Conservation (phyloP, 2,329 filamentous ascomycete genomes). For the Onygenales sp. region DNA sequence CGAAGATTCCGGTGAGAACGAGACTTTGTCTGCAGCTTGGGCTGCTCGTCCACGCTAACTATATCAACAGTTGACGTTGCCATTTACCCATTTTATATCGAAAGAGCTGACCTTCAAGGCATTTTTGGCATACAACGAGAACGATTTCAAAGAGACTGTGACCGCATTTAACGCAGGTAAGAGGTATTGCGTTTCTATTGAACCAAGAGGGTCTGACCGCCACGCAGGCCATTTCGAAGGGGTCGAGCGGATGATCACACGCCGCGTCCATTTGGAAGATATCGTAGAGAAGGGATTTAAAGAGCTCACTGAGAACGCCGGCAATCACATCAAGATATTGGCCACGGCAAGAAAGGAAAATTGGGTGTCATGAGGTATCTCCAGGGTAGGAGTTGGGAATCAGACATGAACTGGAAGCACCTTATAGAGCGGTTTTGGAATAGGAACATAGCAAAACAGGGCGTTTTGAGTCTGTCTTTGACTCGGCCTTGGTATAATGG, state of each 20-base stretch:
- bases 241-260: slow-evolving; percentile 23
- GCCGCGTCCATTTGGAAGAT: slow-evolving; percentile 23
- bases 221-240: slow-evolving; percentile 22
- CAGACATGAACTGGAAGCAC: too few relatives aligned
- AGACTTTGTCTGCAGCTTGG: neutral
- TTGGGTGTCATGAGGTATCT: too few relatives aligned
- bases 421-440: neutral
- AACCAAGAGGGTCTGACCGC: neutral
- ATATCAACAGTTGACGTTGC: slow-evolving; percentile 13
- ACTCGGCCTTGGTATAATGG: too few relatives aligned
- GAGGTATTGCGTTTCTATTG: neutral
- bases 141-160: slow-evolving; percentile 23
- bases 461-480: neutral
- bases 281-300: slow-evolving; percentile 22
- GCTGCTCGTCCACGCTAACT: slow-evolving; percentile 10
- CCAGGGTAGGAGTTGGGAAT: too few relatives aligned
- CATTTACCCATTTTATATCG: slow-evolving; percentile 16
- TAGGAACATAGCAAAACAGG: neutral
- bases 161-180: slow-evolving; percentile 23
- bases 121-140: slow-evolving; percentile 22
- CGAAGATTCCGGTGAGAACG: slow-evolving; percentile 21
- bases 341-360: slow-evolving; percentile 18
- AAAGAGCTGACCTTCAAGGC: slow-evolving; percentile 23
- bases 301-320: slow-evolving; percentile 21
- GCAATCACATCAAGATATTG: slow-evolving; percentile 28